Evolutionary conservation across 75 land plant genomes (phyloP), one percentile per base, ranked within the genome.

Genomic region (Sequoiadendron giganteum): DNA sequence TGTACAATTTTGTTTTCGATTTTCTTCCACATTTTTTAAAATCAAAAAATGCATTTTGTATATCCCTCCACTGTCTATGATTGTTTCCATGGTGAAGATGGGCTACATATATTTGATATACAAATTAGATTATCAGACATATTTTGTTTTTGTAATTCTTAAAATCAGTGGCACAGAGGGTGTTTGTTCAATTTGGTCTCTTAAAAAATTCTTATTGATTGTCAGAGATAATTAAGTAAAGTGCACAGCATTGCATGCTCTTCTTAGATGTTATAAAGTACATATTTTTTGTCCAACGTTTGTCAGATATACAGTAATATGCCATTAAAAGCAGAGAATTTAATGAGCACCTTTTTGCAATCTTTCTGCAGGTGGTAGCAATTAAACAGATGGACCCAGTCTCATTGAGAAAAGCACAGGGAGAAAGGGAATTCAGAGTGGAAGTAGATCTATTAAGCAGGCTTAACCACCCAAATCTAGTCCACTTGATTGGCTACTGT

Each of bases 401-500:
- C 7, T 88, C 95, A 77, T 89, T 91, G n/a, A 95, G 88, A 87
- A 90, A 86, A 85, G 95, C 95, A 54, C 99, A 98, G 86, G 99
- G 99, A 6, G 99, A 98, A 78, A 87, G 93, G 13, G 99, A 97
- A 82, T 98, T 98, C 87, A 93, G 95, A 38, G 99, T 96, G 30
- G 99, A 98, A 92, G 93, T 98, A 42, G 96, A 98, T 84, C 92
- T 98, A 45, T 89, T 98, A 83, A 94, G 96, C 90, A 95, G 97
- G 90, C 87, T 93, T 49, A 91, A 95, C 54, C 95, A 93, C 83
- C 97, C 97, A 36, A 94, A 95, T 88, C 87, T 97, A n/a, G 99
- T 97, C 36, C 85, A 92, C 28, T 89, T 98, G 45, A 91, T 95
- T 58, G 99, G 99, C 19, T 97, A 95, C 82, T 98, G 99, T 89